Base-by-base conservation (phyloP, 2,329 filamentous ascomycete species). In the Ophiognomonia clavigignenti-juglandacearum region DNA sequence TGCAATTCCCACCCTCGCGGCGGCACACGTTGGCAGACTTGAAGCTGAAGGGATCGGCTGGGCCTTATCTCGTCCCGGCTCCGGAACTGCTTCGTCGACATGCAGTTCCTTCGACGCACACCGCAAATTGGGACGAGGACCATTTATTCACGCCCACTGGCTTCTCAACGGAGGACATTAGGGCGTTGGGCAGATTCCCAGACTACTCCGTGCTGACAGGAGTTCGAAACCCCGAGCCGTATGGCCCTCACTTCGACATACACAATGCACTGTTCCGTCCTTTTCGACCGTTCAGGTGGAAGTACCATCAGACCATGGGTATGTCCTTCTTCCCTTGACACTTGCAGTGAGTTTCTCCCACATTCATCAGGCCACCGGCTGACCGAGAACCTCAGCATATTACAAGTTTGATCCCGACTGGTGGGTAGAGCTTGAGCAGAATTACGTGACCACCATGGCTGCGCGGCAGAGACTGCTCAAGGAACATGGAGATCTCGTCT, bases 251-350 rank as follows among this genome's bases (percentile, higher is more conserved):
- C 4, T 93, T 93, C 59, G 71, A 88, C 53, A 81, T 90, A 45
- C 66, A 74, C 13, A 86, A 72, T 53, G 88, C 88, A 1, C 57
- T 75, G 9, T 78, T 88, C 2, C 74, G 89, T 48, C 88, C 88
- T 0, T 95, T 91, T 61, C 75, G 89, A 34, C 89, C 89, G 0
- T 86, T 95, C 36, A 67, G 89, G 57, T 95, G 89, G 89, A 71
- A 75, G 0, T 95, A 95, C 60, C 87, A 93, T 60, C 89, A 95
- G 61, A 95, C 88, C 0, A 95, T 95, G 89, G 87, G 88, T 92
- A 77, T 57, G 83, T 73, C 9, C 11, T 38, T 7, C 32, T 16
- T 7, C 31, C 14, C 11, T 9, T 11, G 4, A 7, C 19, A 22
- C 11, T 6, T 29, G 6, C 5, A 34, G 11, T 4, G 9, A 11